phyloP scores from a whole-genome alignment of 2,329 filamentous ascomycete species.

The Diaporthe sp. region DNA sequence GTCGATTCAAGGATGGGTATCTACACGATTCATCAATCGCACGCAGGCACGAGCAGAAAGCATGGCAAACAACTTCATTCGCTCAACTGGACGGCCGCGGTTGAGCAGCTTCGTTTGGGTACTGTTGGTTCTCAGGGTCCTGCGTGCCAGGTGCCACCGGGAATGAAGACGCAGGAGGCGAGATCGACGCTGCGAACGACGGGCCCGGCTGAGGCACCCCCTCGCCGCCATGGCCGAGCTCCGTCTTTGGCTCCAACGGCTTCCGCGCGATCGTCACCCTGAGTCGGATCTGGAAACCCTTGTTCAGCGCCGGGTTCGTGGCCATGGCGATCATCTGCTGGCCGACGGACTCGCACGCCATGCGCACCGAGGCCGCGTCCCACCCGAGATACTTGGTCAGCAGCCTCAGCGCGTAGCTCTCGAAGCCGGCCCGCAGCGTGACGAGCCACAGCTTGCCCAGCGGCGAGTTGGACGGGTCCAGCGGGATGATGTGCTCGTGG shows the following conservation, averaged over 20 bases:
- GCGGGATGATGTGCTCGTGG: conserved; percentile 61
- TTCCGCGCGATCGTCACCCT: conserved; percentile 64
- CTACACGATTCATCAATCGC: background rate
- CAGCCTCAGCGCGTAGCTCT: conserved; percentile 61
- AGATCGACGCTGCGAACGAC: background rate
- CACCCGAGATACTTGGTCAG: conserved; percentile 67
- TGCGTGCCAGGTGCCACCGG: background rate
- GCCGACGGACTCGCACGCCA: conserved; percentile 60
- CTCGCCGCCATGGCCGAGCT: background rate
- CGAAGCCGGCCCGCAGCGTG: conserved; percentile 62
- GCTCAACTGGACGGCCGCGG: conserved; percentile 6
- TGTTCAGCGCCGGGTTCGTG: conserved; percentile 57
- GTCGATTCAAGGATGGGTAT: background rate
- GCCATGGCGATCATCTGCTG: conserved; percentile 63
- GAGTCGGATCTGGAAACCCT: conserved; percentile 60
- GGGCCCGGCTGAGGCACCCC: background rate
- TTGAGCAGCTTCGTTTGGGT: conserved; percentile 10
- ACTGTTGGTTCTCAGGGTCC: background rate
- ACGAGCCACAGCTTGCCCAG: conserved; percentile 68
- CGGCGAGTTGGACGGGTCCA: conserved; percentile 58
- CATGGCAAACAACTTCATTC: background rate
- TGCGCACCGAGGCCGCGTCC: conserved; percentile 62
- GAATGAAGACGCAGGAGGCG: background rate
- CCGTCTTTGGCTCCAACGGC: conserved; percentile 48
- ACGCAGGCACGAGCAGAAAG: background rate